Percentiles rank a stretch among this genome's conserved stretches.
phyloP scores from a whole-genome alignment of 805 yeast genomes.

The Yamadazyma endophytica region DNA sequence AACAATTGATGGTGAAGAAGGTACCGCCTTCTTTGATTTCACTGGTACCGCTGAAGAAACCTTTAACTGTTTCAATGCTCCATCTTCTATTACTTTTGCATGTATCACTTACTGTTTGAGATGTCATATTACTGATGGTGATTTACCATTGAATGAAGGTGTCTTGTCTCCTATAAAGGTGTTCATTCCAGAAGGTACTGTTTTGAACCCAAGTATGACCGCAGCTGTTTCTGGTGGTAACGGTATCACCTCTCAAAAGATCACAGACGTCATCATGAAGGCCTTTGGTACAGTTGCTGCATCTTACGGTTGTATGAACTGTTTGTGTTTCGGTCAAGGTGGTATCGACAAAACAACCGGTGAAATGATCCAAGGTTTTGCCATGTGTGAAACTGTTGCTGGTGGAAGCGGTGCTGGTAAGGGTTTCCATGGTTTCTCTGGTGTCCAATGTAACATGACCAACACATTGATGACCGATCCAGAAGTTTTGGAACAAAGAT shows the following conservation, averaged over 20 bases:
- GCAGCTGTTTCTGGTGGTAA: conserved; percentile 16
- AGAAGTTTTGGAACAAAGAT: conserved; percentile 18
- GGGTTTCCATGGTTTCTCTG: conserved; percentile 21
- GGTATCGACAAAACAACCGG: conserved; percentile 13
- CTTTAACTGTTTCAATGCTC: conserved; percentile 16
- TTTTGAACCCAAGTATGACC: conserved; percentile 11
- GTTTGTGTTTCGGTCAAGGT: conserved; percentile 16
- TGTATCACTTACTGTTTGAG: conserved; percentile 16
- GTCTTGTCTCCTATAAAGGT: conserved; percentile 11
- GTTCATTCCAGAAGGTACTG: conserved; percentile 12
- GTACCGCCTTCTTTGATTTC: conserved; percentile 21
- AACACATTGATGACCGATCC: conserved; percentile 21
- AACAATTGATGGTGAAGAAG: conserved; percentile 13
- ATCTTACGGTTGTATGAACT: conserved; percentile 17
- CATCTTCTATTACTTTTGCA: conserved; percentile 13
- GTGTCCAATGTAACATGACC: conserved; percentile 47
- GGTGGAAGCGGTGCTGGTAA: conserved; percentile 18
- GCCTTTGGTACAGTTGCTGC: conserved; percentile 18
- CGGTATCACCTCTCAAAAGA: conserved; percentile 15
- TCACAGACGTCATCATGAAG: conserved; percentile 17
- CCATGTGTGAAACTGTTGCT: conserved; percentile 16
- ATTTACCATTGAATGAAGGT: conserved; percentile 18
- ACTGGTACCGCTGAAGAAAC: conserved; percentile 20
- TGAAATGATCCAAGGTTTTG: conserved; percentile 13
- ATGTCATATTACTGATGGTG: conserved; percentile 14